Conservation (phyloP, 2,329 filamentous ascomycete genomes). For the Emydomyces testavorans region DNA sequence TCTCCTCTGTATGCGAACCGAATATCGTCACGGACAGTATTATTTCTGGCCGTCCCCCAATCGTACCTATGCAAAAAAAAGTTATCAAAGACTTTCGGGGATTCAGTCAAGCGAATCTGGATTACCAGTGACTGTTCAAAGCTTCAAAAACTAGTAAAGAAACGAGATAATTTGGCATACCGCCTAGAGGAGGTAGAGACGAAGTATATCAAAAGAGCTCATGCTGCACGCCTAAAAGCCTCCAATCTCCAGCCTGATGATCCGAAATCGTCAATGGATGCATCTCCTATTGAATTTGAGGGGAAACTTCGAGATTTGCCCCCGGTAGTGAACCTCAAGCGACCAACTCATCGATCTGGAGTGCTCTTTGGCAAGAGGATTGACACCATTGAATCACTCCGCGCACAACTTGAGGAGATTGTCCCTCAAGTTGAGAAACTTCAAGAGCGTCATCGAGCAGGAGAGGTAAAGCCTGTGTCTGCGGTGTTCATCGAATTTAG, state of each 20-base stretch:
- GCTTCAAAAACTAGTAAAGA: constrained; percentile 64
- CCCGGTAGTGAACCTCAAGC: constrained; percentile 37
- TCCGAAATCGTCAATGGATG: constrained; percentile 22
- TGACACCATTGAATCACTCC: constrained; percentile 80
- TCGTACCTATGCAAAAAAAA: constrained; percentile 63
- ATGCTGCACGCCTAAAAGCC: constrained; percentile 55
- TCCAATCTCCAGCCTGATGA: constrained; percentile 28
- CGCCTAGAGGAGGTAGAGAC: constrained; percentile 80
- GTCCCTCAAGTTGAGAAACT: constrained; percentile 56
- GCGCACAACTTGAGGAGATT: constrained; percentile 58
- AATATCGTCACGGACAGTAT: constrained; percentile 76
- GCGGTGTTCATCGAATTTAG: constrained; percentile 86
- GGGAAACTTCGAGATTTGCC: constrained; percentile 23
- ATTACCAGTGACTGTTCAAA: constrained; percentile 65
- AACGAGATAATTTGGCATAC: constrained; percentile 66
- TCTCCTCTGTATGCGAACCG: constrained; percentile 72
- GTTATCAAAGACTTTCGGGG: constrained; percentile 67
- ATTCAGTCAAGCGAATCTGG: constrained; percentile 72
- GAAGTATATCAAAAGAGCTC: constrained; percentile 66
- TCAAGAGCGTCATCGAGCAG: constrained; percentile 53
- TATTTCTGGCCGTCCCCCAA: constrained; percentile 75
- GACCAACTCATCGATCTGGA: constrained; percentile 61
- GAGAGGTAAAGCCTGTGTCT: constrained; percentile 54
- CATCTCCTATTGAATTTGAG: constrained; percentile 10
- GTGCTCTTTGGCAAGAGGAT: constrained; percentile 67